These are phyloP conservation scores for Tulasnella sp. DNA, from an alignment of 768 basidiomycete genomes.

Conservation along the genomic window DNA sequence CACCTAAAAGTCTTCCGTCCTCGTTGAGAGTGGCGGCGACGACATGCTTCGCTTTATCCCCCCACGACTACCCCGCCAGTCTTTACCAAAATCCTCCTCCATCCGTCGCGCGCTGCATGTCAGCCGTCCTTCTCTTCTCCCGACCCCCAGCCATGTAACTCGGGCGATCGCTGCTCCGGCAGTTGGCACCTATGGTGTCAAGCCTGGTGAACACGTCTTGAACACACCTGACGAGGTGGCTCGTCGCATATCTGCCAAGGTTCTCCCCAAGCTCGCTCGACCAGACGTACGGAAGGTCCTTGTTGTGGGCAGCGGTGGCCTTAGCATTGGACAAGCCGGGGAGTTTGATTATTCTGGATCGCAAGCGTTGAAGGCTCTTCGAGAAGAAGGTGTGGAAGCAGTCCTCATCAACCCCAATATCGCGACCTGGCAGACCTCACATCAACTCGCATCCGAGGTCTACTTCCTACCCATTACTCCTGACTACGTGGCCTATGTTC, in stretches of 20 bases:
- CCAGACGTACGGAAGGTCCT: constrained; percentile 91
- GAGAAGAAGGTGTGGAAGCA: constrained; percentile 87
- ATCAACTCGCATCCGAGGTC: constrained; percentile 90
- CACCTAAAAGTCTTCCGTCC: too few relatives aligned
- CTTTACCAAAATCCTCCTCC: not conserved
- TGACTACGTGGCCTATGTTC: constrained; percentile 96
- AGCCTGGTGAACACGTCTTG: constrained; percentile 30
- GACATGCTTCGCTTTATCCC: not conserved
- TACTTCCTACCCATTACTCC: constrained; percentile 95
- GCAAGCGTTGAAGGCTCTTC: constrained; percentile 94
- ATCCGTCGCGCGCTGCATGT: constrained; percentile 31
- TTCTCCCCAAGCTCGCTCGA: constrained; percentile 80
- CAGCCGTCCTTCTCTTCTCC: constrained; percentile 29
- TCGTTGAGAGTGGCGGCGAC: too few relatives aligned
- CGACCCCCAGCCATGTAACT: constrained; percentile 39
- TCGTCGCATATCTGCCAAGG: constrained; percentile 82
- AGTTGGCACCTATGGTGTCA: constrained; percentile 19
- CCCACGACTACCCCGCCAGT: not conserved
- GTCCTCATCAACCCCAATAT: constrained; percentile 98
- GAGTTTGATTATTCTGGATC: constrained; percentile 99
- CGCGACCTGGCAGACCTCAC: constrained; percentile 98
- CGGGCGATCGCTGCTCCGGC: constrained; percentile 49
- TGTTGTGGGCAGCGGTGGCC: constrained; percentile 91
- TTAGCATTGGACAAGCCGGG: constrained; percentile 95
- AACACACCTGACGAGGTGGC: constrained; percentile 93